Percentiles rank a stretch among this genome's conserved stretches.
phyloP scores from a whole-genome alignment of 2,329 filamentous ascomycete genomes.

The Alternaria gansuensis region DNA sequence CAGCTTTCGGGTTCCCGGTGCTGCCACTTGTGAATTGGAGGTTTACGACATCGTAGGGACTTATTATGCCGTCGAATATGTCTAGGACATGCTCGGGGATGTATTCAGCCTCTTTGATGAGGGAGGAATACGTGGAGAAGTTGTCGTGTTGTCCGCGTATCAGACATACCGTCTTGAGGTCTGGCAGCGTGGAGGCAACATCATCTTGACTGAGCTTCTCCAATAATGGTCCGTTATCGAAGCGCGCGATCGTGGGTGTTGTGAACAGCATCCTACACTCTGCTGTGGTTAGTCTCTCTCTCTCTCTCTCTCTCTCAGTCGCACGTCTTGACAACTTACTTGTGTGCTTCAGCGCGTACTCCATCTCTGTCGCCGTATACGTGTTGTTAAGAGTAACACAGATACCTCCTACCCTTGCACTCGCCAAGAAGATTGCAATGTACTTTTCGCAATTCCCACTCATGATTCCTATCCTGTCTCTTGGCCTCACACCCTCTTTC shows the following conservation, averaged over 20 bases:
- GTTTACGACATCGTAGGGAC: conserved; percentile 49
- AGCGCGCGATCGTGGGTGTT: conserved; percentile 71
- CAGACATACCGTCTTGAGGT: conserved; percentile 45
- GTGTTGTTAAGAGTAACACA: conserved; percentile 85
- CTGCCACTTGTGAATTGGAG: conserved; percentile 53
- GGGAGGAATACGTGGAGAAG: conserved; percentile 68
- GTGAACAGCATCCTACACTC: conserved; percentile 79
- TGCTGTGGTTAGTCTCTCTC: conserved; percentile 40
- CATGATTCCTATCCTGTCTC: conserved; percentile 79
- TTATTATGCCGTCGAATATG: conserved; percentile 49
- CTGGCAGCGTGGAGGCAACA: conserved; percentile 31
- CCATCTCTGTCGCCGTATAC: conserved; percentile 76
- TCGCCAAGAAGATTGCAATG: conserved; percentile 74
- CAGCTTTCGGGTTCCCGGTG: conserved; percentile 52
- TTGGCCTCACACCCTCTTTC: conserved; percentile 70
- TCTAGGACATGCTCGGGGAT: conserved; percentile 49
- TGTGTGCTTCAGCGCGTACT: conserved; percentile 75
- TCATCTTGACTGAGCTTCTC: conserved; percentile 38
- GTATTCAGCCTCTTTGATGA: conserved; percentile 55
- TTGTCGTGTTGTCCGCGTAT: conserved; percentile 51
- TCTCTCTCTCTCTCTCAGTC: not conserved
- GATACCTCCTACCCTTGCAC: conserved; percentile 60
- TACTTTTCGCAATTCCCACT: conserved; percentile 69
- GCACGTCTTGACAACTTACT: conserved; percentile 57
- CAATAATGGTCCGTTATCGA: conserved; percentile 70